Conservation (phyloP, 2,329 filamentous ascomycete genomes). For the Pseudohalonectria lignicola region DNA sequence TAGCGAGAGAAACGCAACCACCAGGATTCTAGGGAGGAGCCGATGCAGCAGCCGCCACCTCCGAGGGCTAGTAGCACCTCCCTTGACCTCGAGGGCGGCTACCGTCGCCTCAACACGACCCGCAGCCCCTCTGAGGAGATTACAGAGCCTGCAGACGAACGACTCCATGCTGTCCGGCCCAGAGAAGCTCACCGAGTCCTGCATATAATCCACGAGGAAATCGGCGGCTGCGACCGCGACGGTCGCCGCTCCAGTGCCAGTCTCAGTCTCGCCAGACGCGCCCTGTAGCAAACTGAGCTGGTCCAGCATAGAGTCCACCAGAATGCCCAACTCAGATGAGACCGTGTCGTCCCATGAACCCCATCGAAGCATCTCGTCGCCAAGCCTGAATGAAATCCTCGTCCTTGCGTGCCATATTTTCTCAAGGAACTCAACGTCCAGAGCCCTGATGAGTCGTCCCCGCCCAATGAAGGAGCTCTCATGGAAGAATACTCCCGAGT, state of each 20-base stretch:
- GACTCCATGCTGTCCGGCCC: conserved; percentile 21
- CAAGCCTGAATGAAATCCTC: conserved; percentile 31
- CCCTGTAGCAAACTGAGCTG: too few relatives aligned
- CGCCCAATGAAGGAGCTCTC: conserved; percentile 46
- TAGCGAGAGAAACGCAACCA: conserved; percentile 26
- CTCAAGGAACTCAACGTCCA: conserved; percentile 17
- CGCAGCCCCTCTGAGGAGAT: too few relatives aligned
- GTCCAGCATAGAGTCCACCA: conserved; percentile 48
- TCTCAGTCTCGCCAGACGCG: background rate
- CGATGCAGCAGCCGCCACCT: too few relatives aligned
- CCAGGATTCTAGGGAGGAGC: conserved; percentile 23
- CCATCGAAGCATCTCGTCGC: conserved; percentile 40
- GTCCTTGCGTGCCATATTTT: conserved; percentile 16
- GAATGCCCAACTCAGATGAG: conserved; percentile 50
- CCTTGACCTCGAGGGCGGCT: conserved; percentile 24
- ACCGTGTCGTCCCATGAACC: conserved; percentile 42
- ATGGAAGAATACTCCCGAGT: conserved; percentile 46
- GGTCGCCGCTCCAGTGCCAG: background rate
- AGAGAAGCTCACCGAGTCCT: conserved; percentile 27
- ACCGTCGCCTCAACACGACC: too few relatives aligned
- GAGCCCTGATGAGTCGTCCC: conserved; percentile 32
- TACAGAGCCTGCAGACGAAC: conserved; percentile 30
- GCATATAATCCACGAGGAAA: conserved; percentile 38
- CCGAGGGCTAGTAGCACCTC: too few relatives aligned
- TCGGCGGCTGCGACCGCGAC: conserved; percentile 19